Base-by-base conservation (phyloP, 2,329 filamentous ascomycete species). In the Chaetomium sp. region DNA sequence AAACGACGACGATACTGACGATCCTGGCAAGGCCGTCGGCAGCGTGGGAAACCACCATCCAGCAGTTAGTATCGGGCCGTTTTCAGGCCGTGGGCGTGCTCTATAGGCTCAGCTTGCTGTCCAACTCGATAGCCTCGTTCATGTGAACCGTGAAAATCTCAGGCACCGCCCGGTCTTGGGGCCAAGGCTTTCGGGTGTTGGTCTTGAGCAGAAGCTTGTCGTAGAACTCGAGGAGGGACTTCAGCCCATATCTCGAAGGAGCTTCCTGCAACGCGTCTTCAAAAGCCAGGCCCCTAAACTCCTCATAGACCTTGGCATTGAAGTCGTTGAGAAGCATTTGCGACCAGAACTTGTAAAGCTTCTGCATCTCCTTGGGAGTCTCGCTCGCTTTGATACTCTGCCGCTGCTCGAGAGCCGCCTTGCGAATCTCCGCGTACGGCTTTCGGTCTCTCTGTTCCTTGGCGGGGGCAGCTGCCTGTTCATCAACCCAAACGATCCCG, bases 311-410 rank as follows among this genome's bases (percentile, higher is more conserved):
- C 73, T 80, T 81, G 65, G 83, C 81, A 75, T 93, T 90, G 83
- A 93, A 92, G 77, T 90, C 88, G 72, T 86, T 83, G 68, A 87
- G 83, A 68, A 93, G 81, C 73, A 90, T 91, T 74, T 89, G 85
- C 23, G 87, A 86, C 89, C 90, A 93, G 78, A 91, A 91, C 68
- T 87, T 83, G 78, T 92, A 92, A 33, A 91, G 82, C 65, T 86
- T 82, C 73, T 86, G 83, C 82, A 90, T 87, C 72, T 87, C 83
- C 66, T 81, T 78, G 57, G 84, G 82, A 47, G 74, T 76, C 63
- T 81, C 75, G 55, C 76, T 74, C 21, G 70, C 38, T 29, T 74
- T 67, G 38, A 75, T 75, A 5, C 67, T 60, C 38, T 74, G 71
- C 62, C 81, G 75, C 64, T 78, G 69, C 31, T 76, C 74, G 47